phyloP scores from a whole-genome alignment of 306 rosid species.

The Bauhinia variegata region DNA sequence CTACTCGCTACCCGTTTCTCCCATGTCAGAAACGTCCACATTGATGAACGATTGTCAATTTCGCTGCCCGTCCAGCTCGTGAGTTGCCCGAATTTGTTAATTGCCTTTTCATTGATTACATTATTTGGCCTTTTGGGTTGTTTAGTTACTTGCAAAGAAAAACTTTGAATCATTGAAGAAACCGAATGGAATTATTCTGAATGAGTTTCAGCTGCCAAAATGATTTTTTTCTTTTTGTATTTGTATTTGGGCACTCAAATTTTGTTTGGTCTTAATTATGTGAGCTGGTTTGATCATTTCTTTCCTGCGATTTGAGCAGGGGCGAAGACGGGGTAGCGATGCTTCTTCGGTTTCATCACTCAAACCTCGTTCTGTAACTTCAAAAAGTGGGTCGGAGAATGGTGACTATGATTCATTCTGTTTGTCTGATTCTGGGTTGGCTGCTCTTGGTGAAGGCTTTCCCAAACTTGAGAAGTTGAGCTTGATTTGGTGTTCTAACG shows the following conservation, averaged over 20 bases:
- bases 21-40: conserved; percentile 62
- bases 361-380: conserved; percentile 38
- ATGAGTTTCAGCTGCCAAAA: background rate
- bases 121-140: background rate
- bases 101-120: background rate
- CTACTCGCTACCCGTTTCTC: conserved; percentile 69
- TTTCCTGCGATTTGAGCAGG: conserved; percentile 37
- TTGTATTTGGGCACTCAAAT: background rate
- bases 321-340: conserved; percentile 50
- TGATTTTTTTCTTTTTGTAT: too few species aligned
- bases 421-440: conserved; percentile 76
- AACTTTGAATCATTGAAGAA: background rate
- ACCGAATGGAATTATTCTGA: background rate
- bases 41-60: conserved; percentile 77
- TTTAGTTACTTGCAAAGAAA: background rate
- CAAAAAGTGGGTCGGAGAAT: conserved; percentile 49
- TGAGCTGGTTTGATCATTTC: conserved; percentile 1
- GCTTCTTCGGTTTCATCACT: conserved; percentile 33
- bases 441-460: conserved; percentile 73
- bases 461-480: conserved; percentile 76
- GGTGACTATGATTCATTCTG: conserved; percentile 50
- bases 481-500: conserved; percentile 88
- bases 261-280: background rate
- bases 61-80: conserved; percentile 62
- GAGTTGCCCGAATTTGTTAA: conserved; percentile 9